Evolutionary conservation across 805 yeast genomes (phyloP), one percentile per base, ranked within the genome.

Genomic region (Starmera quercuum): DNA sequence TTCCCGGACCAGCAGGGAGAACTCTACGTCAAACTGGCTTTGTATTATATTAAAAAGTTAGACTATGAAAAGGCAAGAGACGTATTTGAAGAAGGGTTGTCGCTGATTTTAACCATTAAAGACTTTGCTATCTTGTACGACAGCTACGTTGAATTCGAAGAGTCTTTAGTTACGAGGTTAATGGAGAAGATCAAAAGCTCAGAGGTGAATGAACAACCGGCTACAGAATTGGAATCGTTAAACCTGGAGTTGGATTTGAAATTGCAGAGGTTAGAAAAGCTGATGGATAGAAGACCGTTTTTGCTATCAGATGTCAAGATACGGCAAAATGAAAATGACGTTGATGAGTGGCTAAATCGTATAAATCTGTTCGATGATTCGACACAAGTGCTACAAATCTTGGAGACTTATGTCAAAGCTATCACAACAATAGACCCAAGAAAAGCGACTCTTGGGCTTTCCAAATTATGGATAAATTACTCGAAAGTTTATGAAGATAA

Each of bases 81-180:
- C 14, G 49, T 63, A 7, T 73, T 73, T 41, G 73, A 71, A 34
- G 59, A 63, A 15, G 76, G 78, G 1, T 41, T 84, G 11, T 30
- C 47, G 1, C 46, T 56, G 2, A 71, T 78, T 4, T 32, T 51
- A 6, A 71, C 85, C 0, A 56, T 81, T 5, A 61, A 61, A 24
- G 88, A 82, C 39, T 84, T 85, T 51, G 67, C 79, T 0, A 46
- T 62, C 15, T 60, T 83, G 1, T 85, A 73, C 51, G 87, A 83
- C 49, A 58, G 73, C 4, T 75, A 71, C 43, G 56, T 75, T 6
- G 79, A 78, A 42, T 64, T 76, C 50, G 77, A 77, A 49, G 90
- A 81, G 40, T 42, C 63, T 3, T 39, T 62, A 19, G 47, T 75
- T n/a, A 48, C 37, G 21, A 40, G 42, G 33, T 28, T 38, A 4